phyloP scores from a whole-genome alignment of 768 basidiomycete species.

The Lentinula boryana region DNA sequence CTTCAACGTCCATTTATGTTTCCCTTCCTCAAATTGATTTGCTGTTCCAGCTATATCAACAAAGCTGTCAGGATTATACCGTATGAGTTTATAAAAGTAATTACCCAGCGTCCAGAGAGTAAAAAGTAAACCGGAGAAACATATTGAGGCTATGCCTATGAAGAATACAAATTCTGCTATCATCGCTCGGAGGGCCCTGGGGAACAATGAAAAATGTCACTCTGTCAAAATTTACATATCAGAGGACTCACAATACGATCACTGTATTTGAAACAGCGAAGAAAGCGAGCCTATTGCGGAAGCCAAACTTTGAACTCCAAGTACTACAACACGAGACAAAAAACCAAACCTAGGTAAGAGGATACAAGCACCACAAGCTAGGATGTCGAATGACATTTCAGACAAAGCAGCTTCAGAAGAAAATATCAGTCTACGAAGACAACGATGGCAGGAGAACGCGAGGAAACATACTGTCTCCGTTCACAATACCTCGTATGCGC shows the following conservation, averaged over 20 bases:
- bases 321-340: background rate
- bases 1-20: constrained; percentile 26
- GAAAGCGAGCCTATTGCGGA: constrained; percentile 56
- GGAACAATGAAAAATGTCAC: background rate
- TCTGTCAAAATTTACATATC: background rate
- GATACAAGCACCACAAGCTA: constrained; percentile 81
- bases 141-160: constrained; percentile 68
- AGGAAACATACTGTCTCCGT: constrained; percentile 39
- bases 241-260: constrained; percentile 57
- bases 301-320: background rate
- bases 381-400: constrained; percentile 71
- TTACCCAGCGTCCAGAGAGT: constrained; percentile 48
- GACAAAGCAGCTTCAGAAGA: constrained; percentile 34
- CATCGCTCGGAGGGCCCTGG: constrained; percentile 77
- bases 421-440: constrained; percentile 6
- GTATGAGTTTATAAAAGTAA: background rate
- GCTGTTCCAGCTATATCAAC: constrained; percentile 15
- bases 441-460: constrained; percentile 6
- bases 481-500: constrained; percentile 56
- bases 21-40: constrained; percentile 12
- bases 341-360: constrained; percentile 63
- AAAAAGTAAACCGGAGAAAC: constrained; percentile 73
- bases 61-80: background rate
- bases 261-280: constrained; percentile 77
- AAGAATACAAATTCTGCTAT: constrained; percentile 75